Base-by-base conservation (phyloP, 371 early-diverging fungal genomes). In the Syncephalis fuscata region DNA sequence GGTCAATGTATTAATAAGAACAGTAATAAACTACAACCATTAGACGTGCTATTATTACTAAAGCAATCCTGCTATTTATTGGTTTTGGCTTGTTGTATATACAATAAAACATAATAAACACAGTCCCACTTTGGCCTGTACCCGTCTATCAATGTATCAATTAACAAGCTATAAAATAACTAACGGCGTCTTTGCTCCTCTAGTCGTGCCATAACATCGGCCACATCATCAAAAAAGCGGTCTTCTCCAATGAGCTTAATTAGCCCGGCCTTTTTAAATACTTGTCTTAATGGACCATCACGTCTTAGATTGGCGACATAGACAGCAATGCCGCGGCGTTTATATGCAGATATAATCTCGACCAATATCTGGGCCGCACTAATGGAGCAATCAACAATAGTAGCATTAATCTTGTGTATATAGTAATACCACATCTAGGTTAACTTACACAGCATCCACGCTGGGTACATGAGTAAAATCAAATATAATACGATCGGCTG, bases 331-430 rank as follows among this genome's bases (percentile, higher is more conserved):
- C 70, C 52, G 20, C 90, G 76, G 3, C 67, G 65, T 51, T 73
- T 72, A 56, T 90, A 93, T 4, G 82, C 72, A 49, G 81, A 75
- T 15, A 91, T 85, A 48, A 92, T 85, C 56, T 88, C 87, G 14
- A 78, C 57, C n/a, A 93, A 69, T 25, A 83, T 88, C 59, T 85
- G 82, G 2, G 84, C 78, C 10, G 93, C 91, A 57, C 85, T 85
- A 52, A 26, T 32, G 32, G 11, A 32, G 4, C 32, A 32, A 32
- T 32, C 11, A 37, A 24, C 21, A 44, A 38, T 36, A 37, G 20
- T 38, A 1, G 43, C 19, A 2, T 3, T 36, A 5, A 22, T 49
- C 11, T 48, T 23, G 26, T 23, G 10, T 40, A 26, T 48, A 17
- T 24, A 2, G 39, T 14, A 17, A 45, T 27, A 4, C n/a, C 11